Base-by-base conservation (phyloP, 2,329 filamentous ascomycete genomes). In the Aureobasidium sp. region DNA sequence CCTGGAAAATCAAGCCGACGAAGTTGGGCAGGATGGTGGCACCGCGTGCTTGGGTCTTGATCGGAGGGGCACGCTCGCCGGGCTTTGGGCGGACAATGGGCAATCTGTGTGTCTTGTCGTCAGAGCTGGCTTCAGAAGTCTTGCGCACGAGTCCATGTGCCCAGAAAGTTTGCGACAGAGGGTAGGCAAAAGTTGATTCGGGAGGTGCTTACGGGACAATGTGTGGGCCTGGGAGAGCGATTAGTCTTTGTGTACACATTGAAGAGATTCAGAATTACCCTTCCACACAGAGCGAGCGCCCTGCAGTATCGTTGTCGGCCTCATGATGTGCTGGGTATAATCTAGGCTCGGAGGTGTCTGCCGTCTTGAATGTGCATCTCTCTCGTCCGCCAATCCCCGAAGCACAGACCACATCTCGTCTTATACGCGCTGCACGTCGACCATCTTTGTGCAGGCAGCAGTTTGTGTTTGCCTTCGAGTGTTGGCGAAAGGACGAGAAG, bases 11-110 rank as follows among this genome's bases (percentile, higher is more conserved):
- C 69, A 96, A 79, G 15, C 91, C 91, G 60, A 97, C 90, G 73
- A 96, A 96, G 76, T 89, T 95, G 65, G 92, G 92, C 62, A 96
- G 82, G 69, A 97, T 94, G 6, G 91, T 96, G 35, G 92, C 92
- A 62, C 88, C 84, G 66, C 92, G 89, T 40, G 91, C 91, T 74
- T 93, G 89, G 17, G 92, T 97, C 71, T 85, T 86, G 73, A 97
- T 92, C 14, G 90, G 88, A 42, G 83, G 84, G 4, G 83, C 79
- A 66, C 81, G 82, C 68, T 89, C 80, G 69, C 86, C 87, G 6
- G 81, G 74, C 69, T 80, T 82, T 75, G 81, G 70, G 77, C 70
- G 76, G 49, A 83, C 78, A 68, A 91, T 88, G n/a, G 82, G 89
- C 63, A 85, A 80, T 70, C 79, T 86, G 71, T 64, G 0, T 45